These are phyloP conservation scores for Nephelium lappaceum DNA, from an alignment of 345 rosid genomes.

Conservation along the genomic window DNA sequence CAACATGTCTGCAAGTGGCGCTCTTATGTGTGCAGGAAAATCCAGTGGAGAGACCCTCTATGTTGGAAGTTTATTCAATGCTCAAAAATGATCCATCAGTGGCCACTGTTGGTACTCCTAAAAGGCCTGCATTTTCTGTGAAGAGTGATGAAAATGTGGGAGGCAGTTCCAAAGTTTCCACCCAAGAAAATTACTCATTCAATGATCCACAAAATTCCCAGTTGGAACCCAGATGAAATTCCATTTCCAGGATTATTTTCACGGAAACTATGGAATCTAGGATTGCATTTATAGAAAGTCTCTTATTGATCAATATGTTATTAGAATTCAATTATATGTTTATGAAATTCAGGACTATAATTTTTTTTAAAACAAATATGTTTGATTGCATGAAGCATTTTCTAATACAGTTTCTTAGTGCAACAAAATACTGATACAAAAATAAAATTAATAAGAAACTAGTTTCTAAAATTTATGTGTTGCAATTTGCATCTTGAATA, in stretches of 20 bases:
- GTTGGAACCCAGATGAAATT: conserved; percentile 32
- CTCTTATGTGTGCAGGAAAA: conserved; percentile 38
- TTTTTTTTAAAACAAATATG: no score
- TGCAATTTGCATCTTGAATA: no score
- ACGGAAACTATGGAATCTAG: neutral
- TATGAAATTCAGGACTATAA: no score
- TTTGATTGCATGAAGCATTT: no score
- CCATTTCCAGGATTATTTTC: neutral
- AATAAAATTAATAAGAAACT: no score
- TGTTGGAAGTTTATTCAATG: conserved; percentile 33
- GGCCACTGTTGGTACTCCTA: conserved; percentile 17
- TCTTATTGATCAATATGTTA: no score
- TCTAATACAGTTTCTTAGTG: no score
- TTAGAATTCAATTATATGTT: no score
- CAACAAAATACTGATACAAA: no score
- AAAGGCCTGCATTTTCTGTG: conserved; percentile 38
- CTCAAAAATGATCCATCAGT: conserved; percentile 23
- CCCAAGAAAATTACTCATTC: conserved; percentile 25
- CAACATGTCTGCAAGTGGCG: conserved; percentile 37
- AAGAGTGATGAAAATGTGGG: neutral
- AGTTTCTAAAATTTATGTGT: no score
- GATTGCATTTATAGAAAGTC: no score
- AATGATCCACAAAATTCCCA: conserved; percentile 32
- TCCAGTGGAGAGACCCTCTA: conserved; percentile 34
- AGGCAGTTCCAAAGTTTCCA: neutral